Evolutionary conservation across 176 grass and related monocot genomes (phyloP).

Genomic region (Paspalum vaginatum): DNA sequence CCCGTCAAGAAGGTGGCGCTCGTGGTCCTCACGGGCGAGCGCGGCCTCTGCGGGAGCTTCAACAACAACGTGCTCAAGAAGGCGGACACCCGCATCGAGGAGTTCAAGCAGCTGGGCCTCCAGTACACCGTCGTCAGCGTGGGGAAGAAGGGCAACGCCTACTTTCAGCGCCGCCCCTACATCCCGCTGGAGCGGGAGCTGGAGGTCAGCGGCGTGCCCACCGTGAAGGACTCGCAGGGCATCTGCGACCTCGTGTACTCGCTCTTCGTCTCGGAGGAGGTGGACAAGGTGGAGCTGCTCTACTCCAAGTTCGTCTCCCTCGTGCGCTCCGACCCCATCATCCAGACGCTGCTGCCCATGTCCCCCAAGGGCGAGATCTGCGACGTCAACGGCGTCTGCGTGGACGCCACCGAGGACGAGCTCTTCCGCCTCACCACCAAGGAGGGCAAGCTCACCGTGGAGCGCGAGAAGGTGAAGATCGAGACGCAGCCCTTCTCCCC

Average conservation of each 20-base stretch:
- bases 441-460: constrained; percentile 80
- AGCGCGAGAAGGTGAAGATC: constrained; percentile 79
- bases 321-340: constrained; percentile 80
- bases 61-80: constrained; percentile 93
- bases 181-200: constrained; percentile 69
- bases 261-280: constrained; percentile 84
- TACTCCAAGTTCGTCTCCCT: constrained; percentile 87
- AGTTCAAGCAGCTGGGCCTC: constrained; percentile 67
- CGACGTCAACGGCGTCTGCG: constrained; percentile 76
- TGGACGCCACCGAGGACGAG: constrained; percentile 81
- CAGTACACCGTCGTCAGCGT: constrained; percentile 73
- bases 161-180: constrained; percentile 63
- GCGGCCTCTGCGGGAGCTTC: constrained; percentile 82
- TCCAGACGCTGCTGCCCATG: constrained; percentile 88
- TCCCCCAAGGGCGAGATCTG: constrained; percentile 92
- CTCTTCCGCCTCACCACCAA: constrained; percentile 92
- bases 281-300: constrained; percentile 94
- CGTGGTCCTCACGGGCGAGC: constrained; percentile 84
- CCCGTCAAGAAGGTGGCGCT: constrained; percentile 74
- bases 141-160: constrained; percentile 84
- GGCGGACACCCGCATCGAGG: constrained; percentile 65
- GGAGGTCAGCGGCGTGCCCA: constrained; percentile 64
- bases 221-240: constrained; percentile 78
- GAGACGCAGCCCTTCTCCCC: constrained; percentile 66
- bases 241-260: constrained; percentile 88